Conservation (phyloP, 1,284 basidiomycete species). For the Mycena citricolor region DNA sequence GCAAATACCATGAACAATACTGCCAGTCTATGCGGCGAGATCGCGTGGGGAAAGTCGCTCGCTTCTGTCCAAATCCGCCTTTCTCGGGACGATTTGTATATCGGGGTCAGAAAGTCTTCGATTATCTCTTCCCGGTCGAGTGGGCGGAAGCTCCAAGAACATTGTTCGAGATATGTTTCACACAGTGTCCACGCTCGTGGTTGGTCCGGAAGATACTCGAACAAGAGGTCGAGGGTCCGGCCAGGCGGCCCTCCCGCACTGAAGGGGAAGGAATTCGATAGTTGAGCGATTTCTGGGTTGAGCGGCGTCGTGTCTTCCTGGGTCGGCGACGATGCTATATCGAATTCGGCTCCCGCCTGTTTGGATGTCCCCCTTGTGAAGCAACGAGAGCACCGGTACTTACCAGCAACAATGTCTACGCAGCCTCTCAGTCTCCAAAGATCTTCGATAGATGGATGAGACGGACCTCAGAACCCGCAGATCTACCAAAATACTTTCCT, state of each 20-base stretch:
- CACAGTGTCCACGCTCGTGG: constrained; percentile 63
- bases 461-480: constrained; percentile 36
- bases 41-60: constrained; percentile 26
- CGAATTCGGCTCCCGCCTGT: constrained; percentile 55
- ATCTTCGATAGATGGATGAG: not conserved
- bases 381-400: constrained; percentile 1
- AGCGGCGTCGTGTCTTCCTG: constrained; percentile 35
- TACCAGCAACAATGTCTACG: constrained; percentile 50
- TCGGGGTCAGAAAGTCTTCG: constrained; percentile 57
- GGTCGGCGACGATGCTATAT: constrained; percentile 31
- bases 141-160: constrained; percentile 59
- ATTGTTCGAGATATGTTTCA: constrained; percentile 67
- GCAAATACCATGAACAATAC: constrained; percentile 60
- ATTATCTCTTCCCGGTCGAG: constrained; percentile 66
- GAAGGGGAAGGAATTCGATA: constrained; percentile 48
- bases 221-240: constrained; percentile 41
- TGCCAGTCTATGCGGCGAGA: constrained; percentile 55
- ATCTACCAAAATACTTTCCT: constrained; percentile 65
- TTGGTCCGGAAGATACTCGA: constrained; percentile 50
- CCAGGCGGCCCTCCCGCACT: constrained; percentile 37
- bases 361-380: not conserved
- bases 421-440: constrained; percentile 6
- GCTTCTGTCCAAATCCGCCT: constrained; percentile 31
- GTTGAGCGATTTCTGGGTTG: constrained; percentile 42
- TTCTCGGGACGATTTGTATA: constrained; percentile 54